phyloP scores from a whole-genome alignment of 2,329 filamentous ascomycete genomes.

The Lecanicillium sp. region DNA sequence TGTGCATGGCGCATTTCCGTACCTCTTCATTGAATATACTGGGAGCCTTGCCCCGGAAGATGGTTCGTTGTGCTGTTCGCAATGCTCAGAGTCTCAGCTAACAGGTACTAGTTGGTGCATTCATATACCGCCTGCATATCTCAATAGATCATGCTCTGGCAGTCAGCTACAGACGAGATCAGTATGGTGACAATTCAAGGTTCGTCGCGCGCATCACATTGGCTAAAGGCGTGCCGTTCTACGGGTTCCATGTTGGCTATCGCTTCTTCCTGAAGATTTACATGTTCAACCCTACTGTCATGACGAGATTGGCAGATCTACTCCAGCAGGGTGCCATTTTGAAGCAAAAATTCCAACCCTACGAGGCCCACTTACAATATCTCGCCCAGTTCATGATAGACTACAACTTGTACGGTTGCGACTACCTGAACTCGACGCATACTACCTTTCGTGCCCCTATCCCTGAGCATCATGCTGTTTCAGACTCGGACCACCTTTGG shows the following conservation, averaged over 20 bases:
- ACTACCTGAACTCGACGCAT: conserved; percentile 67
- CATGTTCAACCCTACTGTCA: conserved; percentile 76
- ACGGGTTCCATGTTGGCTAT: conserved; percentile 91
- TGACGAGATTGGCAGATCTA: conserved; percentile 80
- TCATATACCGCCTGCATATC: conserved; percentile 69
- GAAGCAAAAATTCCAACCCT: conserved; percentile 77
- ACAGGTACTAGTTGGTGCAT: conserved; percentile 53
- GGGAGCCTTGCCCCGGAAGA: conserved; percentile 58
- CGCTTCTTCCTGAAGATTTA: conserved; percentile 91
- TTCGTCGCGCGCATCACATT: conserved; percentile 88
- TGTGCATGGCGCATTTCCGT: conserved; percentile 91
- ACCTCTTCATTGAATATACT: conserved; percentile 83
- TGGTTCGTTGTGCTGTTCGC: conserved; percentile 39
- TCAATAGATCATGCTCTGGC: conserved; percentile 89
- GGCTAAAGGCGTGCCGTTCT: conserved; percentile 91
- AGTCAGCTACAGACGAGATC: conserved; percentile 72
- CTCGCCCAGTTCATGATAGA: conserved; percentile 96
- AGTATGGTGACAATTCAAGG: conserved; percentile 53
- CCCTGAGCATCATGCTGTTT: conserved; percentile 56
- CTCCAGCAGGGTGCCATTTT: conserved; percentile 82
- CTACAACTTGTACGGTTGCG: conserved; percentile 94
- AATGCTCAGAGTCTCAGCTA: conserved; percentile 11
- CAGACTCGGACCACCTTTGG: conserved; percentile 62
- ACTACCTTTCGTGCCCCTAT: conserved; percentile 69
- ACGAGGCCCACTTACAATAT: conserved; percentile 89